Evolutionary conservation across 768 basidiomycete genomes (phyloP).

Genomic region (Russula vinacea): DNA sequence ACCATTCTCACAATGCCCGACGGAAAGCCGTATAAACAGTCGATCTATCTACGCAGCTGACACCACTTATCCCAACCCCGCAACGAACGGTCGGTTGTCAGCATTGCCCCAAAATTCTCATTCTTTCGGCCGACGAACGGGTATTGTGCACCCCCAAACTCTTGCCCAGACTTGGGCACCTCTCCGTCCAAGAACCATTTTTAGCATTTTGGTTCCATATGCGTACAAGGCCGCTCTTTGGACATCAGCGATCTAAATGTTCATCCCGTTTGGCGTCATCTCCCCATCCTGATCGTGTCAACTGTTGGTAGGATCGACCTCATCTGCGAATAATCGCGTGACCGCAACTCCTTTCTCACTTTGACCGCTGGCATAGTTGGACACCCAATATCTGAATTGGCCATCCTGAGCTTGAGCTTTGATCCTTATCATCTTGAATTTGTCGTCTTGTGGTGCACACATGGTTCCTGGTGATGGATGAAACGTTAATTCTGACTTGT

Average conservation of each 20-base stretch:
- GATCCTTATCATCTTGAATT: conserved; percentile 58
- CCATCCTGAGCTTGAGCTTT: conserved; percentile 45
- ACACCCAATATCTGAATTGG: too few relatives aligned
- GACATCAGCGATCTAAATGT: too few relatives aligned
- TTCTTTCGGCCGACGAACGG: neutral
- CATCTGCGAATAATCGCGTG: conserved; percentile 30
- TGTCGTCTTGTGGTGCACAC: conserved; percentile 52
- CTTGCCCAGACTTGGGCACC: too few relatives aligned
- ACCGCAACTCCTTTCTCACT: conserved; percentile 50
- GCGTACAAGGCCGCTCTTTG: conserved; percentile 8
- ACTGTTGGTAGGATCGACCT: conserved; percentile 23
- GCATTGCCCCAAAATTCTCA: conserved; percentile 8
- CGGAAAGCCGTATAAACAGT: conserved; percentile 3
- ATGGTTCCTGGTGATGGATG: neutral
- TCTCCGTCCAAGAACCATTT: neutral
- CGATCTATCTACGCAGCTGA: conserved; percentile 15
- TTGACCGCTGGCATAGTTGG: conserved; percentile 55
- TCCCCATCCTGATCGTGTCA: conserved; percentile 3
- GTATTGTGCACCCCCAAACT: too few relatives aligned
- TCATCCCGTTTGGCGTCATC: too few relatives aligned
- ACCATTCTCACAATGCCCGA: neutral
- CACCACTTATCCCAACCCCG: neutral
- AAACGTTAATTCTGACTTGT: neutral
- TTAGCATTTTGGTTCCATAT: conserved; percentile 3
- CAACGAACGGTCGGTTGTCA: conserved; percentile 13